Conservation (phyloP, 352 stramenopile genomes). For the Pythium grandisporangium region DNA sequence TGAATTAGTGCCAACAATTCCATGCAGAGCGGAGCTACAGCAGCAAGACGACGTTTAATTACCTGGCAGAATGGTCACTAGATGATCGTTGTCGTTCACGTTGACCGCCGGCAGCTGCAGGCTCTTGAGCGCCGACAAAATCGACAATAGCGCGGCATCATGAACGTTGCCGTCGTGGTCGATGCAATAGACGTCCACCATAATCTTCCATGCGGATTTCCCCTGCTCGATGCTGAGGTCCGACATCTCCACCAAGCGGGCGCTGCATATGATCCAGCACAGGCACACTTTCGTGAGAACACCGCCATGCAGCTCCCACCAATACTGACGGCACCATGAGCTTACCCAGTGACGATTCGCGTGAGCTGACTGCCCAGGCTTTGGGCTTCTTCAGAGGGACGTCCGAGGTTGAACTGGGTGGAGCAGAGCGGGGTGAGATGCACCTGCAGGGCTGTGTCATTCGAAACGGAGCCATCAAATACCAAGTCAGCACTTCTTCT, state of each 20-base stretch:
- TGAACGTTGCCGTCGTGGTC: constrained; percentile 79
- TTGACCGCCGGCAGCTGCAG: constrained; percentile 48
- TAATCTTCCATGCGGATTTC: constrained; percentile 73
- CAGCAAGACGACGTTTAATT: too few species aligned
- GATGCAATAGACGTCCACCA: constrained; percentile 75
- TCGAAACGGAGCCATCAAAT: too few species aligned
- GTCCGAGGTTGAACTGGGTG: constrained; percentile 55
- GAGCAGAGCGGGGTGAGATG: constrained; percentile 73
- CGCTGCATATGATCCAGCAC: constrained; percentile 20
- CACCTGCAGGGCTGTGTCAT: constrained; percentile 59
- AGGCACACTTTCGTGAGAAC: too few species aligned
- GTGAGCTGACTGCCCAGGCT: constrained; percentile 74
- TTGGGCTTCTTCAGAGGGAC: constrained; percentile 65
- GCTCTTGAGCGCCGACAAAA: constrained; percentile 64
- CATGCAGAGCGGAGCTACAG: too few species aligned
- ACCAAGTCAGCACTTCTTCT: neutral
- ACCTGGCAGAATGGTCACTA: constrained; percentile 64
- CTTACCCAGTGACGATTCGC: constrained; percentile 57
- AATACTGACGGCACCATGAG: too few species aligned
- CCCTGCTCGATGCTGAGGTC: constrained; percentile 61
- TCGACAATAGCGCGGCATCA: constrained; percentile 53
- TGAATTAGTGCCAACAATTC: neutral
- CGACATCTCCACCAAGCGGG: constrained; percentile 73
- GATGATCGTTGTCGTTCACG: constrained; percentile 55
- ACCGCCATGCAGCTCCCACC: too few species aligned